phyloP scores from a whole-genome alignment of 108 stramenopile species.

The Cyclotella baltica region DNA sequence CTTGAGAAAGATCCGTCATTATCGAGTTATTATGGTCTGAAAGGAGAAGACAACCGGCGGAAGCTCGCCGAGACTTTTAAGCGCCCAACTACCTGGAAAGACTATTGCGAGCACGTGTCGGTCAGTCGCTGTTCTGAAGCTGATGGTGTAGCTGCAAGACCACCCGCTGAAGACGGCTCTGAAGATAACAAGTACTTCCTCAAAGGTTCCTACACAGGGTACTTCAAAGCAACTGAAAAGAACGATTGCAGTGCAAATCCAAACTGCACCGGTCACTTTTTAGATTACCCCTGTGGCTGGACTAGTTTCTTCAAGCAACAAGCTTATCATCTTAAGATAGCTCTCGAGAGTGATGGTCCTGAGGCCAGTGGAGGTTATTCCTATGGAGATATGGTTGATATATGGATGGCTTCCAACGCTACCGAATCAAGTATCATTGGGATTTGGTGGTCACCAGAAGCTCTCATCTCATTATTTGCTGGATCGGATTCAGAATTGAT shows the following conservation, averaged over 20 bases:
- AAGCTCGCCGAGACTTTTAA: constrained; percentile 48
- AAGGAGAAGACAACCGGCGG: constrained; percentile 40
- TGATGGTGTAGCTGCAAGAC: constrained; percentile 28
- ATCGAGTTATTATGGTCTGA: constrained; percentile 42
- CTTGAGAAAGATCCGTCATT: constrained; percentile 40
- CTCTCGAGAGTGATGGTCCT: background rate
- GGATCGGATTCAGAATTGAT: constrained; percentile 32
- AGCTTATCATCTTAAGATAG: background rate
- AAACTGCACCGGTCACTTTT: constrained; percentile 23
- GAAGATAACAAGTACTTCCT: constrained; percentile 36
- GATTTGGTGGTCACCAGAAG: constrained; percentile 55
- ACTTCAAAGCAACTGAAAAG: constrained; percentile 17
- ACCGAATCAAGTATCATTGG: constrained; percentile 46
- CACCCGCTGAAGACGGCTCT: constrained; percentile 27
- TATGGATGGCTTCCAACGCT: constrained; percentile 53
- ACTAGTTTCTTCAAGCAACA: background rate
- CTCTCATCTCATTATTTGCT: constrained; percentile 24
- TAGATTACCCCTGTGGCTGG: constrained; percentile 19
- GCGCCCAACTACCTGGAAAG: constrained; percentile 52
- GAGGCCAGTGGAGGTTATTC: constrained; percentile 47
- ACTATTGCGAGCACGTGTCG: constrained; percentile 49
- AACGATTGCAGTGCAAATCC: constrained; percentile 11
- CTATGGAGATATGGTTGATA: constrained; percentile 44
- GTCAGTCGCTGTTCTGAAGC: constrained; percentile 32
- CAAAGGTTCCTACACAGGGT: constrained; percentile 2